A percentile compares a stretch with the other conserved stretches of the same genome.
Evolutionary conservation across 2,329 filamentous ascomycete genomes (phyloP).

Genomic region (Exophiala dermatitidis): DNA sequence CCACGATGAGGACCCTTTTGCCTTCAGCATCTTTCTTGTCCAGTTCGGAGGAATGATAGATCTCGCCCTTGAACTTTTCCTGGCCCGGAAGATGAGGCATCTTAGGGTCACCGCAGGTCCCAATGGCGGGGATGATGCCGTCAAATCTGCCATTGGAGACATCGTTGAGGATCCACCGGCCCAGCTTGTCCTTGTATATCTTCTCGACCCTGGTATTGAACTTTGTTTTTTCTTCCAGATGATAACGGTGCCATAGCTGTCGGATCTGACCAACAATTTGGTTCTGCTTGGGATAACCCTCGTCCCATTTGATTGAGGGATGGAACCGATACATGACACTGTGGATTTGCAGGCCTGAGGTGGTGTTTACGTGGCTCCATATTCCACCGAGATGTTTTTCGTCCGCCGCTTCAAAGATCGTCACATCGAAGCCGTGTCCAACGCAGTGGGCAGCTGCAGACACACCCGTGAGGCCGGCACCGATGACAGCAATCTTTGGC

Average conservation of each 20-base stretch:
- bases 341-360: slow-evolving; percentile 75
- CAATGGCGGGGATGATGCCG: slow-evolving; percentile 68
- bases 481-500: slow-evolving; percentile 62
- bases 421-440: slow-evolving; percentile 76
- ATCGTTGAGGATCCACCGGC: slow-evolving; percentile 72
- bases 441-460: slow-evolving; percentile 75
- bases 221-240: slow-evolving; percentile 60
- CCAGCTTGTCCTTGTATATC: slow-evolving; percentile 60
- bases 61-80: slow-evolving; percentile 62
- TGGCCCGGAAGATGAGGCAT: slow-evolving; percentile 64
- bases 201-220: slow-evolving; percentile 65
- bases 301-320: slow-evolving; percentile 65
- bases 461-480: slow-evolving; percentile 66
- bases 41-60: slow-evolving; percentile 68
- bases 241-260: slow-evolving; percentile 67
- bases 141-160: slow-evolving; percentile 65
- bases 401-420: slow-evolving; percentile 66
- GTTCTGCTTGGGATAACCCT: slow-evolving; percentile 68
- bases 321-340: slow-evolving; percentile 84
- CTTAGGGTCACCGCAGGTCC: slow-evolving; percentile 72
- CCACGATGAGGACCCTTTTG: slow-evolving; percentile 70
- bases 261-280: slow-evolving; percentile 68
- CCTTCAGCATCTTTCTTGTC: slow-evolving; percentile 65
- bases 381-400: slow-evolving; percentile 66
- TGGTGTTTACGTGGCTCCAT: slow-evolving; percentile 79